Evolutionary conservation across 2,329 filamentous ascomycete species (phyloP), one percentile per base, ranked within the genome.

Genomic region (Drechslerella dactyloides): DNA sequence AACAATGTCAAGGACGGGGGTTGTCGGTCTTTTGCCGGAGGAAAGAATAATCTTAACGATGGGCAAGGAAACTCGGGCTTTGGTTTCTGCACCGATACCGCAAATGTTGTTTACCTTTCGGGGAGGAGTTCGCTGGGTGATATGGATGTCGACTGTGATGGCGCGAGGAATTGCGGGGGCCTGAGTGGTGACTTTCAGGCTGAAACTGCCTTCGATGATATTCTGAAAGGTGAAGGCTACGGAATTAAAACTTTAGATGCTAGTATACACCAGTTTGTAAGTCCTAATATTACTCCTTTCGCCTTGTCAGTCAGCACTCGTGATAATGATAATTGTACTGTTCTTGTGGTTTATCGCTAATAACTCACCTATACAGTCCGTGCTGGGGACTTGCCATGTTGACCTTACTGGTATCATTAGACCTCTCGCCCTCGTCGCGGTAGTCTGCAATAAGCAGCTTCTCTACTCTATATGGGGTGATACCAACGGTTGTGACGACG

Each of bases 381-480:
- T 72, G 8, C 40, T 72, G 0, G 68, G 73, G 56, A 63, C 55
- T 17, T 61, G 66, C 30, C 60, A 69, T 33, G 15, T 74, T 15
- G 75, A 82, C 63, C 82, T 83, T 0, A 74, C 78, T 57, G 62
- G 78, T 1, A 75, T 79, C 19, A 79, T 86, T 64, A 75, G 83
- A 76, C 83, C 83, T 1, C 76, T 86, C 69, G 83, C 83, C 66
- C 79, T 86, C 10, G 83, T 86, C 77, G 84, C 83, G 1, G 82
- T 86, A 4, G 83, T 86, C 21, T 86, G 85, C 75, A 79, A 79
- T 48, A 78, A 81, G 54, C 80, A 83, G 74, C 76, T 85, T 76
- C 80, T 82, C 73, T 87, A 87, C 75, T 85, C 84, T 10, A 79
- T 87, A 55, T 88, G 85, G 85, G 86, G 85, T 19, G 85, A 88